Conservation (phyloP, 1,284 basidiomycete species). For the Rugosomyces carneus region DNA sequence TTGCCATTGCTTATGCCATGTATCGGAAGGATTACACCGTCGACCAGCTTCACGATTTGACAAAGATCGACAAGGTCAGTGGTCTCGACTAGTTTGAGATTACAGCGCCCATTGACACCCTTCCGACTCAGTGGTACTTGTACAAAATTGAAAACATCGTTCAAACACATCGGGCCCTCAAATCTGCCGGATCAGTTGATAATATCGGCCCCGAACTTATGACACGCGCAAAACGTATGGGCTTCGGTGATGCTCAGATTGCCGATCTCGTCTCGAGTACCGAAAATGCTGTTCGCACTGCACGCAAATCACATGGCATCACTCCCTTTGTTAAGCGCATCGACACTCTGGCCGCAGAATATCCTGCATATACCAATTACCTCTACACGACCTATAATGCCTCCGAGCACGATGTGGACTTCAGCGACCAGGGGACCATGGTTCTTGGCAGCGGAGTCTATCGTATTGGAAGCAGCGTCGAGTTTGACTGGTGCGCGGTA, state of each 20-base stretch:
- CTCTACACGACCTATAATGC: constrained; percentile 99
- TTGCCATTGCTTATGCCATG: constrained; percentile 97
- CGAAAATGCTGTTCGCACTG: constrained; percentile 76
- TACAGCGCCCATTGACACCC: constrained; percentile 3
- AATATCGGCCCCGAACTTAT: constrained; percentile 66
- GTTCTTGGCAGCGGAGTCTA: constrained; percentile 99
- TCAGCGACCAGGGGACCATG: constrained; percentile 97
- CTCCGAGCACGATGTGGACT: constrained; percentile 91
- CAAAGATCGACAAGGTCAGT: constrained; percentile 91
- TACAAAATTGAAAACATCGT: constrained; percentile 99
- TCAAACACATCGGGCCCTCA: constrained; percentile 71
- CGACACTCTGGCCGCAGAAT: constrained; percentile 98
- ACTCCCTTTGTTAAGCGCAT: constrained; percentile 99
- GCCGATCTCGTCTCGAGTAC: constrained; percentile 66
- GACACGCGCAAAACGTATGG: constrained; percentile 82
- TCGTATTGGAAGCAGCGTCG: constrained; percentile 96
- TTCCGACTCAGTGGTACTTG: constrained; percentile 77
- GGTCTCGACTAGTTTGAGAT: neutral
- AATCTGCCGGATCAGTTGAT: constrained; percentile 63
- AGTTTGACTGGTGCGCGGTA: constrained; percentile 99
- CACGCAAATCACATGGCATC: constrained; percentile 83
- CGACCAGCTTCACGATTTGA: constrained; percentile 86
- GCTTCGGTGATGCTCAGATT: constrained; percentile 94
- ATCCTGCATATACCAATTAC: constrained; percentile 98
- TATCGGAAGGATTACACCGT: constrained; percentile 90